A percentile compares a stretch with the other conserved stretches of the same genome.
Evolutionary conservation across 2,329 filamentous ascomycete species (phyloP).

Genomic region (Beauveria brongniartii): DNA sequence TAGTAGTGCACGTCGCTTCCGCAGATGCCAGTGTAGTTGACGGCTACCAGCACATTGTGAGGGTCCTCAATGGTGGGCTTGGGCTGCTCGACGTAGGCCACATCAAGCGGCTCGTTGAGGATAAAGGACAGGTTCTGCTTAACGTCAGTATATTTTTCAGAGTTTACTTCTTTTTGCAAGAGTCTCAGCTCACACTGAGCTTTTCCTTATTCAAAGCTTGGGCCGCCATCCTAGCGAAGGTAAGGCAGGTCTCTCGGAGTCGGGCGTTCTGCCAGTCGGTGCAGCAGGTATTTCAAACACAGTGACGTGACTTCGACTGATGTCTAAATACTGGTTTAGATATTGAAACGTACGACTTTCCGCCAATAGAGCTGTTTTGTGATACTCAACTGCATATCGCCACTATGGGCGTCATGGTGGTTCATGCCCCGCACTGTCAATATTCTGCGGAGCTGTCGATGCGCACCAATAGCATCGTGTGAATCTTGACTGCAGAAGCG

Average conservation of each 20-base stretch:
- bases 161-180: neutral
- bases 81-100: conserved; percentile 68
- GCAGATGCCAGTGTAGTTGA: conserved; percentile 84
- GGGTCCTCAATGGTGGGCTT: conserved; percentile 57
- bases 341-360: neutral
- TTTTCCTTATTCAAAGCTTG: conserved; percentile 20
- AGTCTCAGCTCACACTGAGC: conserved; percentile 19
- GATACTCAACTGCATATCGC: neutral
- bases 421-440: conserved; percentile 1
- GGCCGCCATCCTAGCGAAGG: conserved; percentile 18
- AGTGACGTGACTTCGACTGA: too few relatives aligned
- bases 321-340: neutral
- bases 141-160: neutral
- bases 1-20: conserved; percentile 87
- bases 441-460: conserved; percentile 6
- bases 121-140: conserved; percentile 73
- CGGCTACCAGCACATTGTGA: conserved; percentile 71
- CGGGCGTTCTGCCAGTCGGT: too few relatives aligned
- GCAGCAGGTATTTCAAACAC: neutral
- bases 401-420: neutral
- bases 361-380: neutral
- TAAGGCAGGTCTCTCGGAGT: neutral
- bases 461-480: conserved; percentile 11
- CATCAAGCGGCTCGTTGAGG: conserved; percentile 66
- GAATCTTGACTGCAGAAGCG: neutral